These are phyloP conservation scores for Tetrapisispora arboricola DNA, from an alignment of 805 yeast species.

Conservation along the genomic window DNA sequence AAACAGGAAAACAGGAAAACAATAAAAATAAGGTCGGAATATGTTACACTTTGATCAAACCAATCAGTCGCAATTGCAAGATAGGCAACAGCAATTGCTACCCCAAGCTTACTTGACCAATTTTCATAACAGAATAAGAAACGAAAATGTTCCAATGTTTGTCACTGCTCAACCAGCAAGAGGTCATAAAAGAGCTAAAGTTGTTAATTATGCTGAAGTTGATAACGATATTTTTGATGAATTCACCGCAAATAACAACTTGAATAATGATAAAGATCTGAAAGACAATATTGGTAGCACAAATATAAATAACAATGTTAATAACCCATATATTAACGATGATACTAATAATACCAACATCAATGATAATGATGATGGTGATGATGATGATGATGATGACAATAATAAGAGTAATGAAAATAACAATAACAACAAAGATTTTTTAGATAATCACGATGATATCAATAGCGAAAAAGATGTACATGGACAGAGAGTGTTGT, in stretches of 20 bases:
- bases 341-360: too few species aligned
- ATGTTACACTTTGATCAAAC: conserved; percentile 1
- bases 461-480: neutral
- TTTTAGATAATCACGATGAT: neutral
- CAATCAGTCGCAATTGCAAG: neutral
- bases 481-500: neutral
- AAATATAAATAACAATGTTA: too few species aligned
- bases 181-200: conserved; percentile 63
- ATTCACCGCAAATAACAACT: conserved; percentile 32
- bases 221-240: conserved; percentile 53
- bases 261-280: conserved; percentile 18
- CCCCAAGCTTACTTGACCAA: conserved; percentile 82
- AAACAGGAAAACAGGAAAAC: neutral
- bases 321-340: too few species aligned
- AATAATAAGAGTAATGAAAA: neutral
- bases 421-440: neutral
- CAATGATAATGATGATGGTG: neutral
- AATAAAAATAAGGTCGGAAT: neutral
- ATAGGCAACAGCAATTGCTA: conserved; percentile 16
- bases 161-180: conserved; percentile 69
- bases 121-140: conserved; percentile 59
- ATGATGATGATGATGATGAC: neutral
- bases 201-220: conserved; percentile 74
- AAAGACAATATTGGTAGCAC: conserved; percentile 10
- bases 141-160: conserved; percentile 62